These are phyloP conservation scores for Bondarzewia mesenterica DNA, from an alignment of 1,284 basidiomycete genomes.

Conservation along the genomic window DNA sequence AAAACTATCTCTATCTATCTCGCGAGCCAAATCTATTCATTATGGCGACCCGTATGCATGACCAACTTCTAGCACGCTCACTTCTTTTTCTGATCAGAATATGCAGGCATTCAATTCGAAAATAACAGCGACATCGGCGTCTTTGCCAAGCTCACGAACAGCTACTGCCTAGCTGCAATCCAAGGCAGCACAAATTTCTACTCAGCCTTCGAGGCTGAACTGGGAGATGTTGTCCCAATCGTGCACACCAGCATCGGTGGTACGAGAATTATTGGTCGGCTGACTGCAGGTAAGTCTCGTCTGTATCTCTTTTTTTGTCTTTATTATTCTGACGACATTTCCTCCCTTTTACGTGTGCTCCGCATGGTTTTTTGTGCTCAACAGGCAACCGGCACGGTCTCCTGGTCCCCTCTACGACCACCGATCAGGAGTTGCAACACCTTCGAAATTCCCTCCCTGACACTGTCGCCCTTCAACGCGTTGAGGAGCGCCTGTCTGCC, in stretches of 20 bases:
- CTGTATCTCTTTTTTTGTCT: neutral
- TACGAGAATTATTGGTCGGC: conserved; percentile 88
- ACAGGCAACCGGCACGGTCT: conserved; percentile 91
- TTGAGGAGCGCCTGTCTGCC: conserved; percentile 94
- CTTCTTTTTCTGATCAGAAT: conserved; percentile 1
- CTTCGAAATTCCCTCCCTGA: conserved; percentile 96
- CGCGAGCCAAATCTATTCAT: conserved; percentile 10
- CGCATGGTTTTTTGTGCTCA: neutral
- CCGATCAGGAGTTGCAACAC: conserved; percentile 98
- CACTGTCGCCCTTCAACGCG: conserved; percentile 84
- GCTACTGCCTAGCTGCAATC: conserved; percentile 87
- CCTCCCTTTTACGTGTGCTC: neutral
- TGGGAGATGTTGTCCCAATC: conserved; percentile 91
- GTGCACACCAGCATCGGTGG: conserved; percentile 96
- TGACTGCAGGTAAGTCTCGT: conserved; percentile 75
- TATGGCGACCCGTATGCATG: conserved; percentile 61
- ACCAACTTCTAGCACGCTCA: neutral
- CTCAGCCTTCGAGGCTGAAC: conserved; percentile 93
- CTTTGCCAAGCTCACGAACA: conserved; percentile 93
- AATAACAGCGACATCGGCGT: conserved; percentile 96
- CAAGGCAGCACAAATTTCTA: conserved; percentile 98
- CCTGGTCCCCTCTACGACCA: conserved; percentile 91
- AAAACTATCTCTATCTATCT: no score
- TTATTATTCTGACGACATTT: neutral
- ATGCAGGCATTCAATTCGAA: conserved; percentile 84